Evolutionary conservation across 805 yeast genomes (phyloP), one percentile per base, ranked within the genome.

Genomic region (Peterozyma toletana): DNA sequence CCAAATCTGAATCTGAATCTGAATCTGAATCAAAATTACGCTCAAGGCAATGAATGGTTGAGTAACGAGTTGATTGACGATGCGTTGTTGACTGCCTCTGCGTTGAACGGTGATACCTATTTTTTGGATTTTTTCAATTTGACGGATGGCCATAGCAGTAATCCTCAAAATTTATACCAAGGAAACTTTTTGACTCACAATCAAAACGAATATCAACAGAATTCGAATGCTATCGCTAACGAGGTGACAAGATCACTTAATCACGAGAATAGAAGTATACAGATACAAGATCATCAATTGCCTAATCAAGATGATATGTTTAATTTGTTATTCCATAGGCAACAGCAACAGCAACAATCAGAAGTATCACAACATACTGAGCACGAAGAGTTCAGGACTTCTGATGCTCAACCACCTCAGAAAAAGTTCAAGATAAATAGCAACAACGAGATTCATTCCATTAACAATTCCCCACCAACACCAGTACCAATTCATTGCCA

Each of bases 61-160:
- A 79, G 88, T 13, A 78, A 75, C 44, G 90, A 83, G 54, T 64
- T 83, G 38, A 58, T 84, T 41, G 87, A 80, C 50, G 89, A 83
- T 52, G 89, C 88, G 0, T 60, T 83, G 27, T 62, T 83, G 48
- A 81, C 89, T 0, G 89, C 89, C 0, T 82, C 86, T 5, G 89
- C 90, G 0, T 61, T 77, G 40, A 75, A 75, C 46, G 80, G 81
- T 40, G 83, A 77, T 46, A 69, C 77, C 4, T 78, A 76, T 45
- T 75, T 77, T 47, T 60, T 78, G 16, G 85, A 80, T 41, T 66
- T 78, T 53, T 68, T 77, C 63, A 64, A 67, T 40, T 35, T 41
- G 16, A 37, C 40, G n/a, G 47, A 44, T 17, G 27, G 30, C 13
- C 13, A 29, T 5, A 18, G n/a, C 15, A 15, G 13, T 16, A 41